Base-by-base conservation (phyloP, 495 filamentous ascomycete genomes). In the Penicillium paxilli region DNA sequence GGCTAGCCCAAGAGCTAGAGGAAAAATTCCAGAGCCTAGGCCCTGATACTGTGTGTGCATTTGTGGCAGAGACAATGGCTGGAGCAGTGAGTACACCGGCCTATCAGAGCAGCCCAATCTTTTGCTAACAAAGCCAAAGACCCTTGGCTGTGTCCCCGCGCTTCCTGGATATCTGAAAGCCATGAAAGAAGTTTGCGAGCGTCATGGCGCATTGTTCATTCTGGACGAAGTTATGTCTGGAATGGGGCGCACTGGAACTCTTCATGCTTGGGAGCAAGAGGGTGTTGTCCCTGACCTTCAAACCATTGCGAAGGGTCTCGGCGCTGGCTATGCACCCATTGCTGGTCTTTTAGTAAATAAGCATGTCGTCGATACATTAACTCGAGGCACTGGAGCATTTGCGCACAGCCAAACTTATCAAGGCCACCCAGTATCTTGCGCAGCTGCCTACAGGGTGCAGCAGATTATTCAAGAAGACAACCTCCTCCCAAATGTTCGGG, bases 191-290 rank as follows among this genome's bases (percentile, higher is more conserved):
- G 60, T 92, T 6, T 90, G 87, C 62, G 68, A 82, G 25, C 80
- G 80, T 50, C 74, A 89, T 58, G 87, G 85, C 26, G 84, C 82
- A 0, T 76, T 91, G 2, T 71, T 90, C 21, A 85, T 91, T 40
- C 68, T 89, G 7, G 89, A 93, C 52, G 89, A 93, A 54, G 80
- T 91, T 24, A 92, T 93, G 88, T 83, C 86, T 62, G 89, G 87
- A 0, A 89, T 89, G 81, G 88, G 87, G 1, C 77, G 86, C 7
- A 80, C 76, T 9, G 87, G 87, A 0, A 87, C 83, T 3, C 63
- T 88, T 4, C 84, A 87, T 48, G 86, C 83, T 2, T 91, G 85
- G 83, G 76, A 89, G 51, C 78, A 83, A 40, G 86, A 89, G 63
- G 75, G 53, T 44, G 69, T 84, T 11, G 73, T 79, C 0, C 86